Base-by-base conservation (phyloP, 352 stramenopile genomes). In the Blastocystis sp. region DNA sequence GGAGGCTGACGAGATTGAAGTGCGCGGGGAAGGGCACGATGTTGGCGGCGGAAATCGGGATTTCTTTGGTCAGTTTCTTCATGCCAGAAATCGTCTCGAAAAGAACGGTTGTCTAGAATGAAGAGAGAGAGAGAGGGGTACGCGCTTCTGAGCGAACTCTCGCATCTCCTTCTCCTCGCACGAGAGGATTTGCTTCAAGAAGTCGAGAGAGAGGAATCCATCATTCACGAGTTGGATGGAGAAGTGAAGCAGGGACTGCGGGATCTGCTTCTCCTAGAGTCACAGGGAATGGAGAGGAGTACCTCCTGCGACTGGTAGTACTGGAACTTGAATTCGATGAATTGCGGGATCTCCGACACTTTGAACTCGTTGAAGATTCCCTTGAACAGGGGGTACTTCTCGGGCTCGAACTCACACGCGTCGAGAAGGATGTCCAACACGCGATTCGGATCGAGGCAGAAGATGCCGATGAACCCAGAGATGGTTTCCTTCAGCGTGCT, bases 371-470 rank as follows among this genome's bases (percentile, higher is more conserved):
- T 28, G 54, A 84, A 84, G 11, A 84, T 42, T 1, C 17, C 14
- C 19, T 17, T 9, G 42, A 84, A 69, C 11, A 84, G 24, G 2
- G 57, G 19, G 48, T 84, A 84, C 17, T 84, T 84, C 40, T 28
- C 6, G 6, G 57, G 57, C 43, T 84, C 74, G 60, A 84, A 84
- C 43, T 84, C 74, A 68, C 74, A 84, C 17, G 74, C 52, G 45
- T 84, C 74, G 9, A 84, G n/a, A 54, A 84, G 42, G 14, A 84
- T 84, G 45, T 84, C 74, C 28, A 84, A 70, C 4, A 84, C 74
- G 17, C 74, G 74, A 70, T 84, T 84, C 1, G 74, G 74, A 70
- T 84, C 74, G 24, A 84, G 74, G 34, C 21, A 68, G 60, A 84
- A 84, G 21, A 84, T 28, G 7, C 45, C 57, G 52, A 84, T 84